Conservation (phyloP, 2,329 filamentous ascomycete genomes). For the Talaromyces sp. region DNA sequence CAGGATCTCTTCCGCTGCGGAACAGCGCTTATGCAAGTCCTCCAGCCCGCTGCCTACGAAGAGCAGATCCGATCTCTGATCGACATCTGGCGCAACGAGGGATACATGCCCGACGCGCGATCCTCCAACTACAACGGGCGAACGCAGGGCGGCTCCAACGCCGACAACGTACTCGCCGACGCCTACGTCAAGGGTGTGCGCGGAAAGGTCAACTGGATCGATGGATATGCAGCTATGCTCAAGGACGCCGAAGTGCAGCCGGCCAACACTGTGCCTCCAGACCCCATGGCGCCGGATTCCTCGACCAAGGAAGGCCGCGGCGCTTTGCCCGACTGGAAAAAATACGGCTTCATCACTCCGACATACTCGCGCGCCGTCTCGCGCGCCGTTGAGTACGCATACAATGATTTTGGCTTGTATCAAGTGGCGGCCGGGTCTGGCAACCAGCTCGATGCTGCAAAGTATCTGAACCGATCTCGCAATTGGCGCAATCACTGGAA, state of each 20-base stretch:
- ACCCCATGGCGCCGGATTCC: constrained; percentile 53
- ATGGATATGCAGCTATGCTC: constrained; percentile 65
- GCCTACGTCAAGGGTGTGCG: constrained; percentile 63
- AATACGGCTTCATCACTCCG: constrained; percentile 64
- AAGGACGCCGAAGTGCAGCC: constrained; percentile 70
- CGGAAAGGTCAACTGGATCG: constrained; percentile 61
- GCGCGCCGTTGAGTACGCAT: constrained; percentile 71
- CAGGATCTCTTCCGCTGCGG: constrained; percentile 67
- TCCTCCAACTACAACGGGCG: constrained; percentile 70
- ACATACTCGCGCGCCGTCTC: constrained; percentile 68
- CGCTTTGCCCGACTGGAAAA: constrained; percentile 68
- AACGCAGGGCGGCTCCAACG: constrained; percentile 71
- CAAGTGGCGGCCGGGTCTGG: constrained; percentile 58
- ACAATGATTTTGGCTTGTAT: constrained; percentile 69
- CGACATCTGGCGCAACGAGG: constrained; percentile 65
- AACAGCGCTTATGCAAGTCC: constrained; percentile 63
- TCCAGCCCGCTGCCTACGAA: constrained; percentile 61
- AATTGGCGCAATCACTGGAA: constrained; percentile 70
- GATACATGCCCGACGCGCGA: constrained; percentile 69
- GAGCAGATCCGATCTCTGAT: constrained; percentile 67
- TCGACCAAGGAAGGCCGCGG: constrained; percentile 69
- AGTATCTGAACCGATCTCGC: constrained; percentile 55
- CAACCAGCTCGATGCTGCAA: constrained; percentile 51
- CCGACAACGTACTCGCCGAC: constrained; percentile 65
- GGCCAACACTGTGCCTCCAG: constrained; percentile 57